Evolutionary conservation across 108 stramenopile genomes (phyloP).

Genomic region (Nannochloropsis salina): DNA sequence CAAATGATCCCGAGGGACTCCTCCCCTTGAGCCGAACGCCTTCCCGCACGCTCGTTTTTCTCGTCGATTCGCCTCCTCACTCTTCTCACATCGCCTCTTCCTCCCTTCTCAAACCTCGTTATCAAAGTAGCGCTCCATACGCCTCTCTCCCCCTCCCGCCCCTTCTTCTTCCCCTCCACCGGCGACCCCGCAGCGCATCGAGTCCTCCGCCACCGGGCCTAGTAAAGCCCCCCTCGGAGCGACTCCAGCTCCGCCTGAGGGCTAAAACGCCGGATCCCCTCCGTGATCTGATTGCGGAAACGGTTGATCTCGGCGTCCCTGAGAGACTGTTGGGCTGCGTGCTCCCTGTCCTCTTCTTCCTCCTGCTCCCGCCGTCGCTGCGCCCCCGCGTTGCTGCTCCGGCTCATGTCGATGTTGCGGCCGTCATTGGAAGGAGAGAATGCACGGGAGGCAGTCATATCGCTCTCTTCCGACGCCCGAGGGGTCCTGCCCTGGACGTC

Average conservation of each 20-base stretch:
- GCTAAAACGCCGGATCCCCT: neutral
- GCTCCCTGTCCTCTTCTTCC: neutral
- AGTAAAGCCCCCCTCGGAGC: neutral
- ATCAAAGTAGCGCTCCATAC: no score
- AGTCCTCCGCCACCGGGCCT: neutral
- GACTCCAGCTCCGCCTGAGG: slow-evolving; percentile 11
- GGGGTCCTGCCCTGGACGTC: neutral
- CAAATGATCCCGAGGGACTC: no score
- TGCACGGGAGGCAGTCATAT: no score
- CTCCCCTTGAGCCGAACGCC: no score
- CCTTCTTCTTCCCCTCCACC: no score
- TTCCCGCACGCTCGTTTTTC: no score
- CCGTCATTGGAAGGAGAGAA: neutral
- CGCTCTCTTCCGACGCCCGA: no score
- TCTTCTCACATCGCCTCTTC: no score
- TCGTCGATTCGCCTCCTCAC: no score
- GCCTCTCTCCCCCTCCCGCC: no score
- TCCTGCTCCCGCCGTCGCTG: neutral
- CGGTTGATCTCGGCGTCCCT: slow-evolving; percentile 4
- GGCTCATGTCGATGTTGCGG: neutral
- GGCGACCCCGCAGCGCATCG: no score
- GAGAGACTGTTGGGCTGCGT: neutral
- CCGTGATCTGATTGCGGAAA: neutral
- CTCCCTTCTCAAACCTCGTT: no score
- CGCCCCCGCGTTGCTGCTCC: neutral